These are phyloP conservation scores for Artomyces pyxidatus DNA, from an alignment of 768 basidiomycete genomes.

Conservation along the genomic window DNA sequence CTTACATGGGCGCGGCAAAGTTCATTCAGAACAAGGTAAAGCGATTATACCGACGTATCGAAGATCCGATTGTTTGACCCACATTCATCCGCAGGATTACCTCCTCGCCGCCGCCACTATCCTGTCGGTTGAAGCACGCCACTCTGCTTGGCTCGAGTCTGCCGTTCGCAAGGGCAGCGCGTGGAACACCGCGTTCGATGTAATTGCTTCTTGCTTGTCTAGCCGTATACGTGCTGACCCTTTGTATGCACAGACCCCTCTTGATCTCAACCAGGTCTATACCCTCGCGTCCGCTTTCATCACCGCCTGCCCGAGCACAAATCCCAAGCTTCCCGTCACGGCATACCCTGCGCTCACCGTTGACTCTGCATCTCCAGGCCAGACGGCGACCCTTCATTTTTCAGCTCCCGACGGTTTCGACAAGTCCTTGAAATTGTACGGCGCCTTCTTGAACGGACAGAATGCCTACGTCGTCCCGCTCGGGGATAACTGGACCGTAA, in stretches of 20 bases:
- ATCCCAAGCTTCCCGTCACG: conserved; percentile 40
- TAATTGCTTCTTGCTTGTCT: conserved; percentile 17
- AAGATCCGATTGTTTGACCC: conserved; percentile 14
- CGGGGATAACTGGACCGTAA: conserved; percentile 3
- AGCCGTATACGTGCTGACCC: conserved; percentile 25
- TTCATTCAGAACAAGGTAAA: conserved; percentile 36
- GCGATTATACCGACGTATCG: conserved; percentile 24
- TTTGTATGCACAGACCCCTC: conserved; percentile 27
- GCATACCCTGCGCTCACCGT: conserved; percentile 43
- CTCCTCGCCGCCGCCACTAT: conserved; percentile 50
- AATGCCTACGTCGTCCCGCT: conserved; percentile 13
- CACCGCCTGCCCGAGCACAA: conserved; percentile 42
- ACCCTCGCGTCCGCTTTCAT: conserved; percentile 39
- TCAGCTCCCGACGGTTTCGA: neutral
- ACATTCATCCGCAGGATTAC: conserved; percentile 23
- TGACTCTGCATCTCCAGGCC: conserved; percentile 14
- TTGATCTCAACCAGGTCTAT: conserved; percentile 32
- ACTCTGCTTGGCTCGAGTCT: conserved; percentile 53
- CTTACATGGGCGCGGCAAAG: conserved; percentile 49
- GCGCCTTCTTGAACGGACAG: conserved; percentile 12
- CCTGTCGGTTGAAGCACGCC: conserved; percentile 52
- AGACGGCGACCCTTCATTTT: conserved; percentile 5
- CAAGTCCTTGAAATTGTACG: conserved; percentile 6
- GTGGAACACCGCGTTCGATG: conserved; percentile 54
- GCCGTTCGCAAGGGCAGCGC: conserved; percentile 38